A percentile compares a stretch with the other conserved stretches of the same genome.
Evolutionary conservation across 371 early-diverging fungal genomes (phyloP).

Genomic region (Mucor velutinosus): DNA sequence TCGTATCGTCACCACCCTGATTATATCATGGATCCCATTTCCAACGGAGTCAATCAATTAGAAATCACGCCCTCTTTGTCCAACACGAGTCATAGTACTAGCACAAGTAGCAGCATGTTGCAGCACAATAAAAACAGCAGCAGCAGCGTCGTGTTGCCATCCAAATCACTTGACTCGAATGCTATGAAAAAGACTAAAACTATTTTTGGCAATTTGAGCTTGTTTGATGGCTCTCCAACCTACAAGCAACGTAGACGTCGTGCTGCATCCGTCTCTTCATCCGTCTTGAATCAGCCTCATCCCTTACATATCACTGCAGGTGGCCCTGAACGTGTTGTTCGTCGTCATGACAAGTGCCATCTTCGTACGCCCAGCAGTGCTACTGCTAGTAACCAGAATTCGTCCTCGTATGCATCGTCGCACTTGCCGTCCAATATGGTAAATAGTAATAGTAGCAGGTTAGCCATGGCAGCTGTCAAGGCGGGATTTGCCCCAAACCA

Average conservation of each 20-base stretch:
- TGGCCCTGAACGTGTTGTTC: slow-evolving; percentile 32
- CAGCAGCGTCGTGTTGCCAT: slow-evolving; percentile 14
- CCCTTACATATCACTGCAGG: slow-evolving; percentile 14
- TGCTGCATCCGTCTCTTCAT: slow-evolving; percentile 50
- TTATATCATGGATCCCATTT: slow-evolving; percentile 25
- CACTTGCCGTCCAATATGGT: background rate
- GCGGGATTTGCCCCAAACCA: slow-evolving; percentile 27
- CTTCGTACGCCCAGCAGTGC: slow-evolving; percentile 16
- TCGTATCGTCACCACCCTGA: slow-evolving; percentile 1
- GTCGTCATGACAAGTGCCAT: slow-evolving; percentile 35
- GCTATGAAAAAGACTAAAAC: slow-evolving; percentile 41
- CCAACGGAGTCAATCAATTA: slow-evolving; percentile 32
- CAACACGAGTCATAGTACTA: slow-evolving; percentile 7
- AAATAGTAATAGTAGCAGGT: slow-evolving; percentile 22
- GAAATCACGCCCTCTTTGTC: slow-evolving; percentile 27
- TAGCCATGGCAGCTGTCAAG: slow-evolving; percentile 43
- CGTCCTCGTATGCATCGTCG: background rate
- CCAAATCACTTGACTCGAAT: slow-evolving; percentile 42
- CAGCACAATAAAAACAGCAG: background rate
- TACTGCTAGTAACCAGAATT: background rate
- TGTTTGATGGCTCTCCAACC: slow-evolving; percentile 73
- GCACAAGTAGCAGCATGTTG: background rate
- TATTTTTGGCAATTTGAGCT: slow-evolving; percentile 61
- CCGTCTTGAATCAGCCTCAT: slow-evolving; percentile 14
- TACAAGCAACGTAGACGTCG: slow-evolving; percentile 76